phyloP scores from a whole-genome alignment of 345 rosid species.

The Ceriops zippeliana region DNA sequence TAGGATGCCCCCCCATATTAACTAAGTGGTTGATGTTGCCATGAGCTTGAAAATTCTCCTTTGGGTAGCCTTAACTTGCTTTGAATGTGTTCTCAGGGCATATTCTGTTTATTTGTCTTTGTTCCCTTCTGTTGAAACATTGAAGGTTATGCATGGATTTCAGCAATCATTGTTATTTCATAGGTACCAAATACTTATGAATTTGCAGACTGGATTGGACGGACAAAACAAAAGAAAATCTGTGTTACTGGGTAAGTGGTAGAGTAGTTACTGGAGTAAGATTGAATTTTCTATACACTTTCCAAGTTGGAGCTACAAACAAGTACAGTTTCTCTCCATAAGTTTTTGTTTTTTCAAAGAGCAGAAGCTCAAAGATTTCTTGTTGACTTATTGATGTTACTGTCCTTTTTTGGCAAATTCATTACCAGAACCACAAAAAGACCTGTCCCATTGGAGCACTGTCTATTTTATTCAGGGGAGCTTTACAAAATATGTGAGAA shows the following conservation, averaged over 20 bases:
- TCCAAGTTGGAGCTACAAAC: background rate
- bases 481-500: constrained; percentile 76
- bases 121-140: constrained; percentile 5
- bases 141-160: constrained; percentile 3
- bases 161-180: constrained; percentile 9
- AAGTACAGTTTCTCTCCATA: background rate
- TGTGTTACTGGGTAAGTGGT: constrained; percentile 78
- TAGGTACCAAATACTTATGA: constrained; percentile 94
- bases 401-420: constrained; percentile 8
- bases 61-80: background rate
- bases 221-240: constrained; percentile 89
- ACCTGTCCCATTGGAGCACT: constrained; percentile 97
- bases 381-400: constrained; percentile 8
- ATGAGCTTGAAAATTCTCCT: background rate
- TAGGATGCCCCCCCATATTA: too few relatives aligned
- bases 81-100: background rate
- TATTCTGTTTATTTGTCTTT: background rate
- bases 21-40: too few relatives aligned
- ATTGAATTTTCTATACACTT: background rate
- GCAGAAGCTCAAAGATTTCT: background rate
- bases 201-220: constrained; percentile 97
- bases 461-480: constrained; percentile 83
- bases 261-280: constrained; percentile 18
- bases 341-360: background rate
- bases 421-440: constrained; percentile 77